Evolutionary conservation across 176 grass and related monocot species (phyloP).

Genomic region (Luzula sylvatica): DNA sequence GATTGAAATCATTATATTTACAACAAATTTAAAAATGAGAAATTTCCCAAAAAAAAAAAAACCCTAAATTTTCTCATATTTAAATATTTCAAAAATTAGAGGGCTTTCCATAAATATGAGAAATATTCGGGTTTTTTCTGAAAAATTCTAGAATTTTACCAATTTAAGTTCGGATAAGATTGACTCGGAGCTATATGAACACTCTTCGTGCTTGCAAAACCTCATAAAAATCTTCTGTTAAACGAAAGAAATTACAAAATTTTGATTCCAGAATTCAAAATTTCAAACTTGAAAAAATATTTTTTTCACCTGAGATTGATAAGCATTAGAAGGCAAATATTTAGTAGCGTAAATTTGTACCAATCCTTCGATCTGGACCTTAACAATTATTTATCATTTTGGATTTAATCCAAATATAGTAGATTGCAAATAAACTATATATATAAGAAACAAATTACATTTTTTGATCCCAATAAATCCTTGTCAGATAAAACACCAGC

Average conservation of each 20-base stretch:
- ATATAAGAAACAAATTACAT: conserved; percentile 50
- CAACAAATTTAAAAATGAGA: background rate
- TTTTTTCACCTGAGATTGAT: conserved; percentile 48
- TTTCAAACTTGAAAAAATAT: conserved; percentile 9
- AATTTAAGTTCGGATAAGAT: conserved; percentile 49
- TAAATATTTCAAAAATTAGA: no score
- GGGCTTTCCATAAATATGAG: no score
- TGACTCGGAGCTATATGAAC: conserved; percentile 19
- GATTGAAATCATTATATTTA: conserved; percentile 5
- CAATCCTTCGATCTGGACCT: conserved; percentile 71
- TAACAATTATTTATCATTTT: conserved; percentile 27
- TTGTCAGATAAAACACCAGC: conserved; percentile 38
- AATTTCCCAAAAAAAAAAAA: no score
- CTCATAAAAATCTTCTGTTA: conserved; percentile 49
- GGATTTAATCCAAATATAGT: no score
- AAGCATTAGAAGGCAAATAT: conserved; percentile 44
- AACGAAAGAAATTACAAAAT: conserved; percentile 3
- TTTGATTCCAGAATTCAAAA: background rate
- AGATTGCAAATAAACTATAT: background rate
- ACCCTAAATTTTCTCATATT: no score
- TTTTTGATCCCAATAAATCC: conserved; percentile 75
- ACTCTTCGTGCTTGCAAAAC: conserved; percentile 64
- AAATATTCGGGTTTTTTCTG: no score
- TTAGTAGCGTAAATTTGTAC: conserved; percentile 55
- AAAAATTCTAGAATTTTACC: conserved; percentile 50